Evolutionary conservation across 768 basidiomycete genomes (phyloP), one percentile per base, ranked within the genome.

Genomic region (Xerocomellus chrysenteron): DNA sequence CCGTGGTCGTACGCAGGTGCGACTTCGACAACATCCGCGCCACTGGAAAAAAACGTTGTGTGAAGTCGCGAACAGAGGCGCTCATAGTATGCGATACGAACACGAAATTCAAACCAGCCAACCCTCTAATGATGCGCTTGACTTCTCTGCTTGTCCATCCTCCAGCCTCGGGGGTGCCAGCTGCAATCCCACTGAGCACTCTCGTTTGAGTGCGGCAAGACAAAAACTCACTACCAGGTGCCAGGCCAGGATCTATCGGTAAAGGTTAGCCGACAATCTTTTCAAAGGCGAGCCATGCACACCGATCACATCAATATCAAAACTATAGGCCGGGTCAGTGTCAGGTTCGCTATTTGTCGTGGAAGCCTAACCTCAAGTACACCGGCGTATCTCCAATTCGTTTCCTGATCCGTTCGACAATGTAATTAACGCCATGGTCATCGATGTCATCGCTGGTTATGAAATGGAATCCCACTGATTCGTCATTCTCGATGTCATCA

Each of bases 251-350:
- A 74, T 93, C 90, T 83, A 40, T 28, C 28, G 1, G 12, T 74
- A 56, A 24, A 16, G 16, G 8, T 56, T 21, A 58, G 56, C 36
- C 0, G 8, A 28, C 8, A 4, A 17, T 17, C 46, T 36, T 32
- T 33, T 35, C 28, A 46, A 33, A 43, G 37, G 33, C 40, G 28
- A 45, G 4, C 35, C 13, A 17, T n/a, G 43, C 53, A 24, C 57
- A 86, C 88, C 89, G 63, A 92, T 80, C 13, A 90, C 87, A 71
- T 93, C 91, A 26, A 92, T 93, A 69, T 92, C 91, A 48, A 92
- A 71, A 66, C 87, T 88, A 21, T 39, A 41, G 16, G 13, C 1
- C 14, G 36, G 16, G 33, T 64, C 46, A 62, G 42, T 19, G 12
- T 43, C 35, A 41, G 33, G 32, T 51, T 19, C 2, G 26, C 28